Percentiles rank a stretch among this genome's conserved stretches.
phyloP scores from a whole-genome alignment of 192 early-diverging fungal genomes.

The Backusella westeae region DNA sequence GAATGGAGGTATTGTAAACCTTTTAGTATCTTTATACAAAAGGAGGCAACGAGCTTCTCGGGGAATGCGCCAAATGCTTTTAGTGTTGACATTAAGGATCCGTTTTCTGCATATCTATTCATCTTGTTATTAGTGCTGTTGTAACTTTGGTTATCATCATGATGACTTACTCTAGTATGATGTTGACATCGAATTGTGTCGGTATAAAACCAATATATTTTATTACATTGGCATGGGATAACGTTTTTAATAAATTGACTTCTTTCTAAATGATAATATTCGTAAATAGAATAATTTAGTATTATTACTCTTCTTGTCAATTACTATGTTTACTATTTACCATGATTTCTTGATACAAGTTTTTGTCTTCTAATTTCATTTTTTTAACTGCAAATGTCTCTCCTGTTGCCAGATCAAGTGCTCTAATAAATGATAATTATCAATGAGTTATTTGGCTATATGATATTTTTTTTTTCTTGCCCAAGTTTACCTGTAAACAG shows the following conservation, averaged over 20 bases:
- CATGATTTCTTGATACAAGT: constrained; percentile 73
- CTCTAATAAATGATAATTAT: constrained; percentile 36
- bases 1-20: constrained; percentile 90
- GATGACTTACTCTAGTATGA: constrained; percentile 66
- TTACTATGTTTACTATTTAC: background rate
- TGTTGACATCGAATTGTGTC: constrained; percentile 67
- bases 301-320: background rate
- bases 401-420: constrained; percentile 73
- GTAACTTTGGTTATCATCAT: too few relatives aligned
- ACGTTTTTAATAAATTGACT: constrained; percentile 79
- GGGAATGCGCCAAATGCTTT: constrained; percentile 90
- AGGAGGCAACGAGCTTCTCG: constrained; percentile 84
- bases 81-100: constrained; percentile 83
- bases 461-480: background rate
- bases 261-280: constrained; percentile 49
- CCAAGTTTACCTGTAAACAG: constrained; percentile 66
- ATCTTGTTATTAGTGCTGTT: background rate
- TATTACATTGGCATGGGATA: constrained; percentile 81
- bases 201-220: constrained; percentile 82
- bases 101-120: constrained; percentile 78
- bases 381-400: constrained; percentile 88
- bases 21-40: constrained; percentile 85
- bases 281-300: background rate
- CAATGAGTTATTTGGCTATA: background rate
- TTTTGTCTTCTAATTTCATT: constrained; percentile 70